phyloP scores from a whole-genome alignment of 1,139 yeast species.

The Saccharomyces hybrid region DNA sequence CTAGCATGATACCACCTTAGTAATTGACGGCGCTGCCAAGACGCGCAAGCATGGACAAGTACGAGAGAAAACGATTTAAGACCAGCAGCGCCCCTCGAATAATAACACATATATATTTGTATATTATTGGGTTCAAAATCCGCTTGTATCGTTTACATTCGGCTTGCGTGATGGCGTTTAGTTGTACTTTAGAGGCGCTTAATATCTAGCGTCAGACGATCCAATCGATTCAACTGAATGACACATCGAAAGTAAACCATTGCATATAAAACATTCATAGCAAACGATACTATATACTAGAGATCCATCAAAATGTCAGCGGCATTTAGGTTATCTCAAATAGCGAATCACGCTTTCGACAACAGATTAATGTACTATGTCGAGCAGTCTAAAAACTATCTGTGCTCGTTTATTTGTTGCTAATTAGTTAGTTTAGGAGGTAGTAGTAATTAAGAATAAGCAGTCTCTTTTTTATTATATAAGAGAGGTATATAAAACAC shows the following conservation, averaged over 20 bases:
- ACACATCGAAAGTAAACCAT: not conserved
- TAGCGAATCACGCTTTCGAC: not conserved
- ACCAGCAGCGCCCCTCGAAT: not conserved
- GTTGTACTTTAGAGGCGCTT: not conserved
- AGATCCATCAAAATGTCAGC: not conserved
- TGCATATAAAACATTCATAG: not conserved
- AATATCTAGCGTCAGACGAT: not conserved
- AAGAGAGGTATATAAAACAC: too few relatives aligned
- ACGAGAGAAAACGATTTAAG: not conserved
- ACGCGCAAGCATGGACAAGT: not conserved
- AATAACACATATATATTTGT: not conserved
- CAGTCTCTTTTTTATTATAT: too few relatives aligned
- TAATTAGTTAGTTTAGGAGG: not conserved
- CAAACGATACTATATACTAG: not conserved
- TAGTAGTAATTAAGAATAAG: not conserved
- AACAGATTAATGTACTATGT: not conserved
- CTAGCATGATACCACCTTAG: not conserved
- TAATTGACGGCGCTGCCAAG: not conserved
- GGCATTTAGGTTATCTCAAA: not conserved
- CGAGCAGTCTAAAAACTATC: not conserved
- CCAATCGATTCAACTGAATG: not conserved
- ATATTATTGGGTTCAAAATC: not conserved
- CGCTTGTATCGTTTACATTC: not conserved
- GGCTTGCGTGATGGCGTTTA: not conserved
- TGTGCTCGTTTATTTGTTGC: not conserved